Base-by-base conservation (phyloP, 1,139 yeast species). In the Blastobotrys serpentis region DNA sequence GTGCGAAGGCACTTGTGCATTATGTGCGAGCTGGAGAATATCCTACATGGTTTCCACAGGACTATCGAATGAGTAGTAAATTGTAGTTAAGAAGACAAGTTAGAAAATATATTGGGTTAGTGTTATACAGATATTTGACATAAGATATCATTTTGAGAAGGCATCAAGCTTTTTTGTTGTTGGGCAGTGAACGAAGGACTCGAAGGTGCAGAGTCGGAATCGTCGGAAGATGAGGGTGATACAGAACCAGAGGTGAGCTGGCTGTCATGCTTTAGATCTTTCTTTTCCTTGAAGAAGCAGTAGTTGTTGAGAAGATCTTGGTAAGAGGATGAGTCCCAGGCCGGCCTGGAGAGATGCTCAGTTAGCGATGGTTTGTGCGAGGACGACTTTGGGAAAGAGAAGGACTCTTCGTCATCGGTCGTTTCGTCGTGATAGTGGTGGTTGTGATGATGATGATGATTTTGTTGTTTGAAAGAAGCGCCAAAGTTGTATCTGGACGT, bases 291-390 rank as follows among this genome's bases (percentile, higher is more conserved):
- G 60, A 73, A 84, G 60, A 86, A 86, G 63, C 95, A 86, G 65
- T 83, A 86, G 50, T 81, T 80, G 53, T 84, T 83, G 54, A 86
- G 69, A 39, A 86, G 68, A 55, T 82, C 85, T 61, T 81, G 80
- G 63, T 86, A 86, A 0, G 83, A 73, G 52, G 77, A 73, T 4
- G 88, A 78, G 60, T 81, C 78, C 60, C 82, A 68, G 2, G 70
- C 63, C 34, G 61, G 63, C 22, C 56, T 49, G 36, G 48, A 29
- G 49, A 44, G 23, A 33, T 30, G 41, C 39, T 40, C 25, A 43
- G 16, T 7, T 19, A 39, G 38, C 8, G 47, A 37, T 13, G 48
- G 51, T 45, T 48, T 30, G 43, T 29, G 17, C n/a, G 44, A 44
- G 16, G 52, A 46, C 11, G 47, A 22, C 37, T 49, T 45, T 42